phyloP scores from a whole-genome alignment of 768 basidiomycete species.

The Amanita rubescens region DNA sequence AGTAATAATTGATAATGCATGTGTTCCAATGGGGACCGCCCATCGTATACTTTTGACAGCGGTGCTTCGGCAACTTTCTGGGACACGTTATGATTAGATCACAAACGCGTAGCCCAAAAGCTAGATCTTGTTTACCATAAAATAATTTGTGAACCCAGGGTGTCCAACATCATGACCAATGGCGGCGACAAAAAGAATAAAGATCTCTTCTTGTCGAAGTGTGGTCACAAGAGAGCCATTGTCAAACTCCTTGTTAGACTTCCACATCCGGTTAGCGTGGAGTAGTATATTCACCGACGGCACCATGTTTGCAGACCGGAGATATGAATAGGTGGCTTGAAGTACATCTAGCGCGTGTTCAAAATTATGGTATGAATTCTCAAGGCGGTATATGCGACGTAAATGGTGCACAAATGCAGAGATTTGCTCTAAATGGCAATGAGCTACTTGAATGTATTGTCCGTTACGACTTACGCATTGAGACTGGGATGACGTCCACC shows the following conservation, averaged over 20 bases:
- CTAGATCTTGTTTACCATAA: conserved; percentile 62
- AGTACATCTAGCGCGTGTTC: conserved; percentile 95
- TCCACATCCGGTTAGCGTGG: conserved; percentile 39
- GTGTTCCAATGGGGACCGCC: conserved; percentile 84
- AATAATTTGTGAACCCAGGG: conserved; percentile 88
- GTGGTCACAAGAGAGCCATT: conserved; percentile 32
- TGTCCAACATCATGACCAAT: conserved; percentile 98
- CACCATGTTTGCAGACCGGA: conserved; percentile 70
- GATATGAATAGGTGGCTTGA: conserved; percentile 85
- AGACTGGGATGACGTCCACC: conserved; percentile 47
- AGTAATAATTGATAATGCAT: conserved; percentile 85
- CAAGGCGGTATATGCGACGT: conserved; percentile 83
- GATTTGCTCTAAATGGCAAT: conserved; percentile 52
- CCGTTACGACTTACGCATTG: conserved; percentile 43
- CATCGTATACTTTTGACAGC: conserved; percentile 80
- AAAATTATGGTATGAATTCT: conserved; percentile 97
- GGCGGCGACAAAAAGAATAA: conserved; percentile 82
- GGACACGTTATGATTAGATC: conserved; percentile 4
- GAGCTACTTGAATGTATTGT: conserved; percentile 6
- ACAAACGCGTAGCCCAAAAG: background rate
- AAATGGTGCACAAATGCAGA: conserved; percentile 77
- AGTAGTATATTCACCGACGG: conserved; percentile 69
- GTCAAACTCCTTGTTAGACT: conserved; percentile 26
- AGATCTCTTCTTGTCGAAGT: conserved; percentile 64
- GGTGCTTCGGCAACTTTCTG: conserved; percentile 94